These are phyloP conservation scores for Lactifluus subvellereus DNA, from an alignment of 768 basidiomycete genomes.

Conservation along the genomic window DNA sequence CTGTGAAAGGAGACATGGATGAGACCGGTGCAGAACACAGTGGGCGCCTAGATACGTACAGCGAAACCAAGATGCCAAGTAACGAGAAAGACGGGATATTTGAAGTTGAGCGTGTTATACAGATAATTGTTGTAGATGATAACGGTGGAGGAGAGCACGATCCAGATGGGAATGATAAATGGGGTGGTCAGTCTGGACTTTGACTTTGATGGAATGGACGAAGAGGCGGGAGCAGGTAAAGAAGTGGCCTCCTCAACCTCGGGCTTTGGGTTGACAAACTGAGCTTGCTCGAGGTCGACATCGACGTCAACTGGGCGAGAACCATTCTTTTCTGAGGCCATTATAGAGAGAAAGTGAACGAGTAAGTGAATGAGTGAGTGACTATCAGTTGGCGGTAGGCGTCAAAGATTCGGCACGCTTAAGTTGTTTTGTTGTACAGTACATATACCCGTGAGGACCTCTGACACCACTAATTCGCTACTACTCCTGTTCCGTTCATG, in stretches of 20 bases:
- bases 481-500: no score
- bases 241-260: constrained; percentile 26
- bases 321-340: constrained; percentile 18
- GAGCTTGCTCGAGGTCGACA: constrained; percentile 4
- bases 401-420: no score
- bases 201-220: constrained; percentile 33
- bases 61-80: constrained; percentile 77
- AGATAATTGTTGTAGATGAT: constrained; percentile 96
- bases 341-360: background rate
- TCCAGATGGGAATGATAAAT: constrained; percentile 89
- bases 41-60: constrained; percentile 33
- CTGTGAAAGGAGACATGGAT: constrained; percentile 29
- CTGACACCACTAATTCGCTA: background rate
- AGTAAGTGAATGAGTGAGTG: background rate
- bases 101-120: constrained; percentile 78
- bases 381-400: constrained; percentile 11
- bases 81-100: constrained; percentile 88
- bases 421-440: no score
- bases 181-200: constrained; percentile 57
- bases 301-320: background rate
- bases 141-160: constrained; percentile 78
- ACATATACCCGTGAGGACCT: background rate
- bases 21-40: background rate
- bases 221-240: constrained; percentile 56
- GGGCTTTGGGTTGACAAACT: constrained; percentile 19